Evolutionary conservation across 1,284 basidiomycete genomes (phyloP), one percentile per base, ranked within the genome.

Genomic region (Malassezia globosa): DNA sequence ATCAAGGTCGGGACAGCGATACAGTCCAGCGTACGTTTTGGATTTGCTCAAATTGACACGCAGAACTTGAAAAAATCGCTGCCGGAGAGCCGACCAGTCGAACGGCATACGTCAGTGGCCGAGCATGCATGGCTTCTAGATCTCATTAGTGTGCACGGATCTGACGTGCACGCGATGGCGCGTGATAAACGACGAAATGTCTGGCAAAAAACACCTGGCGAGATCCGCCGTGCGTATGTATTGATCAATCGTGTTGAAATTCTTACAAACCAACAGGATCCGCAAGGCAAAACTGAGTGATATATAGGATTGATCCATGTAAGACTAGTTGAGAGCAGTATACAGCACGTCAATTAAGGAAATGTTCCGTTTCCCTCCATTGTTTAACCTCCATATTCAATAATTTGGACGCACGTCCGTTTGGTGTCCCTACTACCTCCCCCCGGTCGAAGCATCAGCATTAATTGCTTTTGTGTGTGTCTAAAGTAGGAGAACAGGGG

Each of bases 191-290:
- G 78, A 72, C 72, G 84, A 54, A 96, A 97, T 68, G 74, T 80
- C 19, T 82, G 82, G 73, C 92, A 96, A 74, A 81, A 83, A 69
- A 96, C 89, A 4, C 78, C 77, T 29, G 90, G 87, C 14, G 82
- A 90, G 74, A 75, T 97, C 65, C 77, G 71, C 63, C 64, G 76
- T 18, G 66, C 65, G 58, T 60, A 42, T 29, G 58, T 61, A 18
- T 40, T 1, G 5, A n/a, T n/a, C n/a, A n/a, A n/a, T n/a, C 5
- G 10, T 36, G 24, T 8, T 8, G n/a, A n/a, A 41, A 27, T 0
- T 22, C 25, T 34, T 37, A 38, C 13, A 49, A 37, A 1, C 21
- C 38, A 51, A n/a, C n/a, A n/a, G 51, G 7, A 42, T 49, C 36
- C 41, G 47, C 25, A 51, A 54, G 36, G 51, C 51, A 3, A 44